phyloP scores from a whole-genome alignment of 108 stramenopile species.

The Cyclostephanos tholiformis region DNA sequence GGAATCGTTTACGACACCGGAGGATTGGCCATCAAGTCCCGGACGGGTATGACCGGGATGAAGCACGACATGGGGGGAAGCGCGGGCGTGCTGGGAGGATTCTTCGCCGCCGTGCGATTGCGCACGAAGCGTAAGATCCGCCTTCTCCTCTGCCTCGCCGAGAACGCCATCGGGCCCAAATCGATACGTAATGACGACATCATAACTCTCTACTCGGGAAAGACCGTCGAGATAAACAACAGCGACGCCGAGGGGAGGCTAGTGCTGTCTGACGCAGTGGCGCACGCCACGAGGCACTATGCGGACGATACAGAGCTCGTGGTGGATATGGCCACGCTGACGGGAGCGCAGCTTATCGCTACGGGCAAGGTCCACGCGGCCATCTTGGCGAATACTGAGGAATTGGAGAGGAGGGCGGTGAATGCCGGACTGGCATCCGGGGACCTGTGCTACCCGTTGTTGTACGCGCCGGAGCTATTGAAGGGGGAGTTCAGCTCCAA shows the following conservation, averaged over 20 bases:
- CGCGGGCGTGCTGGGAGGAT: slow-evolving; percentile 80
- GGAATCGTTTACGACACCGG: slow-evolving; percentile 91
- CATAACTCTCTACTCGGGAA: slow-evolving; percentile 76
- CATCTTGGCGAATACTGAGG: slow-evolving; percentile 70
- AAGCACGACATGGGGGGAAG: slow-evolving; percentile 74
- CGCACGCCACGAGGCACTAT: slow-evolving; percentile 68
- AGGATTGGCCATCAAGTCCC: slow-evolving; percentile 68
- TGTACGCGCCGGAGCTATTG: slow-evolving; percentile 84
- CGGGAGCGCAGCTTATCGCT: slow-evolving; percentile 83
- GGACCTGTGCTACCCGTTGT: slow-evolving; percentile 76
- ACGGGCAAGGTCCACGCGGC: slow-evolving; percentile 82
- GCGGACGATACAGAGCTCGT: slow-evolving; percentile 40
- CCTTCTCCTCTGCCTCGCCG: slow-evolving; percentile 74
- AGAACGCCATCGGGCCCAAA: slow-evolving; percentile 76
- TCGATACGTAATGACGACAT: slow-evolving; percentile 88
- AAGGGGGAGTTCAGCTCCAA: slow-evolving; percentile 66
- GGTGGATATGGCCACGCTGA: slow-evolving; percentile 79
- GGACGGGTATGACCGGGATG: slow-evolving; percentile 90
- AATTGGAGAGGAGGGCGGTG: slow-evolving; percentile 63
- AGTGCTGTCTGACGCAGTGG: slow-evolving; percentile 79
- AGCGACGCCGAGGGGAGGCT: slow-evolving; percentile 89
- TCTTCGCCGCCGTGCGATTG: slow-evolving; percentile 45
- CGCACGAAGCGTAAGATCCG: slow-evolving; percentile 43
- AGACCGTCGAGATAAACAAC: slow-evolving; percentile 92
- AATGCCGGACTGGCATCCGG: slow-evolving; percentile 56